These are phyloP conservation scores for Fusarium transvaalense DNA, from an alignment of 2,329 filamentous ascomycete species.

Conservation along the genomic window DNA sequence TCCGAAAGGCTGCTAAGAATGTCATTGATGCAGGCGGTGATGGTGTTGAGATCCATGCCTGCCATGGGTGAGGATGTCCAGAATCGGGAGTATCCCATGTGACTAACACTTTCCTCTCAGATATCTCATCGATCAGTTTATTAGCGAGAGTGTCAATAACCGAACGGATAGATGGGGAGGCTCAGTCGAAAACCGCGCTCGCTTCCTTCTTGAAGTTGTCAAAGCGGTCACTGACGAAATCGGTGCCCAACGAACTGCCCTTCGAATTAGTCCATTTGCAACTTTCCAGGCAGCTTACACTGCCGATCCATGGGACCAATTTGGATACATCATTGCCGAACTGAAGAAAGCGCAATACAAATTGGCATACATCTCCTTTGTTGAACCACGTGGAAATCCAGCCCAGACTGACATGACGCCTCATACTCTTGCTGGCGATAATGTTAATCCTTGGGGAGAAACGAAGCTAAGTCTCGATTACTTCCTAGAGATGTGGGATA, in stretches of 20 bases:
- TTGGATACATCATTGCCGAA: conserved; percentile 44
- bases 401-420: conserved; percentile 52
- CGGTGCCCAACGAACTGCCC: conserved; percentile 64
- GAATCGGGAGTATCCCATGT: accelerated
- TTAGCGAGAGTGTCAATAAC: conserved; percentile 63
- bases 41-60: conserved; percentile 71
- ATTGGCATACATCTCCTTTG: conserved; percentile 53
- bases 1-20: conserved; percentile 65
- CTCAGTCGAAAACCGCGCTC: conserved; percentile 64
- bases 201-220: conserved; percentile 64
- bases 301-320: conserved; percentile 49
- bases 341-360: conserved; percentile 47
- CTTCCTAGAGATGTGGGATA: conserved; percentile 52
- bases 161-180: conserved; percentile 68
- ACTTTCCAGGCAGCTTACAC: conserved; percentile 48
- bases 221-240: conserved; percentile 57
- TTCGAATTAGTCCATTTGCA: conserved; percentile 68
- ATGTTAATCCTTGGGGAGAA: conserved; percentile 15
- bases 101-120: accelerated
- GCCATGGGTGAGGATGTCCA: conserved; percentile 62
- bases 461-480: conserved; percentile 54
- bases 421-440: not conserved
- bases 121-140: conserved; percentile 73
- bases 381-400: conserved; percentile 54
- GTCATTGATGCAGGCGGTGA: conserved; percentile 76